Evolutionary conservation across 495 filamentous ascomycete species (phyloP), one percentile per base, ranked within the genome.

Genomic region (Hypomontagnella submonticulosa): DNA sequence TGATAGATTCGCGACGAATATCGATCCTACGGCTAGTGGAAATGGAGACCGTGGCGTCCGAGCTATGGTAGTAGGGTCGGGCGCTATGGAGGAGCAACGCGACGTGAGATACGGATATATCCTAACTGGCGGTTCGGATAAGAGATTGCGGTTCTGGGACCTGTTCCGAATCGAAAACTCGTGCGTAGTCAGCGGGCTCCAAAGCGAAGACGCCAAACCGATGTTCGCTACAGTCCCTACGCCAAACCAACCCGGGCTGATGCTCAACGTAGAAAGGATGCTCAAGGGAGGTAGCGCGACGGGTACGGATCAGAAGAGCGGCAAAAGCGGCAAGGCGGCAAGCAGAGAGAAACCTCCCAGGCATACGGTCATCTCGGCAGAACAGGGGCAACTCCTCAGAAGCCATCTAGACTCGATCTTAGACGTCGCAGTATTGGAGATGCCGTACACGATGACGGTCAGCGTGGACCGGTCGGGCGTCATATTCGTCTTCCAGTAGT

Each of bases 121-220:
- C 19, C 77, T 99, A 15, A 93, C 92, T 0, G 94, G 87, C 2
- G 94, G 96, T 4, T 88, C 89, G 27, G 95, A 98, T 72, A 91
- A 89, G 73, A 96, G 93, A 72, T 85, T 99, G 16, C 86, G 95
- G 5, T 97, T 93, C 76, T 99, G 95, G 95, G 95, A 98, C 71
- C 78, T 92, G 8, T 78, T 83, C 5, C 86, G 85, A 9, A 80
- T 91, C 4, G 92, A 96, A 67, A 79, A 85, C 18, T 93, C 90
- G 3, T 80, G 81, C 43, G 84, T 97, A 19, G 87, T 96, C 40
- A 95, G 89, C 75, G 96, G 96, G 0, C 73, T 92, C 8, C 89
- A 88, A 50, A 73, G 79, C 6, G 89, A 92, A 12, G 90, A 96
- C 40, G 77, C 79, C 11, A 85, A 86, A 69, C 90, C 92, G 18